These are phyloP conservation scores for Diplocarpon rosae DNA, from an alignment of 2,329 filamentous ascomycete species.

Conservation along the genomic window DNA sequence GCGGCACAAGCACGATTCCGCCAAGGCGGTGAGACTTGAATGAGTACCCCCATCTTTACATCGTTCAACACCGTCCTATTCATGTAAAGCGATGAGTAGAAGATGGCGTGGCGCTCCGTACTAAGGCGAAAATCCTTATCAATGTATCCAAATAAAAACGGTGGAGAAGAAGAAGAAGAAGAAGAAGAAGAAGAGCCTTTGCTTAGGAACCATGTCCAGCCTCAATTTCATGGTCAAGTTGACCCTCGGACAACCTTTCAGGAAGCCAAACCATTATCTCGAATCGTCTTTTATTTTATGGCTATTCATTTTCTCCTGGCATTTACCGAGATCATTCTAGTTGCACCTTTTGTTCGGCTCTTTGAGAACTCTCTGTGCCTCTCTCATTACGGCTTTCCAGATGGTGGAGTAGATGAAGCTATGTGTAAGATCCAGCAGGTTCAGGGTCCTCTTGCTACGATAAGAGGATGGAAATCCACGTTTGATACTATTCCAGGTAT, in stretches of 20 bases:
- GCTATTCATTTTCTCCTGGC: conserved; percentile 25
- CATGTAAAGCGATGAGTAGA: too few relatives aligned
- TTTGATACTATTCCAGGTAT: conserved; percentile 25
- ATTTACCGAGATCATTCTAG: conserved; percentile 24
- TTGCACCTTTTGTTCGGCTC: conserved; percentile 23
- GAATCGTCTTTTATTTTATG: conserved; percentile 23
- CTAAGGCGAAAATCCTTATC: too few relatives aligned
- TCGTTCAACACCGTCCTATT: too few relatives aligned
- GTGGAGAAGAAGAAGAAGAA: too few relatives aligned
- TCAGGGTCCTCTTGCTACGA: conserved; percentile 20
- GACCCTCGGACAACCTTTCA: not conserved
- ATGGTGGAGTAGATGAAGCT: conserved; percentile 11
- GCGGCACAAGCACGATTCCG: too few relatives aligned
- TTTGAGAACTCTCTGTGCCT: conserved; percentile 25
- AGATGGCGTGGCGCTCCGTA: too few relatives aligned
- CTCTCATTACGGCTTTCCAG: conserved; percentile 19
- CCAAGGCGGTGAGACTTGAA: too few relatives aligned
- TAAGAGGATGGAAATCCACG: conserved; percentile 25
- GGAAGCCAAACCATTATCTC: conserved; percentile 1
- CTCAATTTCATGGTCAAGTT: not conserved
- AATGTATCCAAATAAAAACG: too few relatives aligned
- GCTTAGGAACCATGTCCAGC: not conserved
- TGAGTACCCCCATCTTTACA: too few relatives aligned
- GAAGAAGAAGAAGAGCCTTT: conserved; percentile 1
- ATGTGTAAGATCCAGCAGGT: conserved; percentile 24